A percentile compares a stretch with the other conserved stretches of the same genome.
These are phyloP conservation scores for Neopestalotiopsis sp. DNA, from an alignment of 2,329 filamentous ascomycete genomes.

Conservation along the genomic window DNA sequence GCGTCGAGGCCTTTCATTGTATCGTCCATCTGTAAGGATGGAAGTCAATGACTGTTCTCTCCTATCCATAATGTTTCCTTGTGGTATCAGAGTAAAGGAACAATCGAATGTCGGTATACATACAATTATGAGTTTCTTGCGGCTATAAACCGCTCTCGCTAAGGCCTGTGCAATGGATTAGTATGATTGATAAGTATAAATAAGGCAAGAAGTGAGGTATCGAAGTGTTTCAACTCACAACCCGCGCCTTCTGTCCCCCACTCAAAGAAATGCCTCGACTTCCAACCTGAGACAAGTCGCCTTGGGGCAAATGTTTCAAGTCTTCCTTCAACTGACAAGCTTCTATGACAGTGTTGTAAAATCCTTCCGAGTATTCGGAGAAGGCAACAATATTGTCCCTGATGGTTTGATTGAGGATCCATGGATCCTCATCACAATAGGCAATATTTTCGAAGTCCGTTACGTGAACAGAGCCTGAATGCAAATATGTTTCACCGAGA, in stretches of 20 bases:
- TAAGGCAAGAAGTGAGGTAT: slow-evolving; percentile 36
- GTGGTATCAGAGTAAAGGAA: no score
- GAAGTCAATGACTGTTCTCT: no score
- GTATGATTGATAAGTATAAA: slow-evolving; percentile 36
- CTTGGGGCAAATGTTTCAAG: slow-evolving; percentile 38
- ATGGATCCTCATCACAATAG: slow-evolving; percentile 44
- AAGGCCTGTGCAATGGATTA: slow-evolving; percentile 36
- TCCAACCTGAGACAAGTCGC: slow-evolving; percentile 46
- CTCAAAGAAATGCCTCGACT: slow-evolving; percentile 51
- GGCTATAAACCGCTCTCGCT: slow-evolving; percentile 13
- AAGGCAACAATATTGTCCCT: slow-evolving; percentile 35
- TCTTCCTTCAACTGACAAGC: slow-evolving; percentile 32
- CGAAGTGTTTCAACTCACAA: slow-evolving; percentile 21
- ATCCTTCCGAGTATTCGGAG: slow-evolving; percentile 26
- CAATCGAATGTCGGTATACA: slow-evolving; percentile 21
- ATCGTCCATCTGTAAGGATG: neutral
- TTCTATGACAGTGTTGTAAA: slow-evolving; percentile 35
- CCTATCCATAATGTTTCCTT: no score
- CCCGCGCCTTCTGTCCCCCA: slow-evolving; percentile 51
- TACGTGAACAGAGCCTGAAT: slow-evolving; percentile 30
- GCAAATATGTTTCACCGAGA: slow-evolving; percentile 39
- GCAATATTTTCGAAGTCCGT: slow-evolving; percentile 32
- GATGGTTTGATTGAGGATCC: slow-evolving; percentile 40
- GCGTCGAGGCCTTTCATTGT: slow-evolving; percentile 15
- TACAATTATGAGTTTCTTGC: slow-evolving; percentile 23